A percentile compares a stretch with the other conserved stretches of the same genome.
These are phyloP conservation scores for Aspergillus homomorphus DNA, from an alignment of 495 filamentous ascomycete genomes.

Conservation along the genomic window DNA sequence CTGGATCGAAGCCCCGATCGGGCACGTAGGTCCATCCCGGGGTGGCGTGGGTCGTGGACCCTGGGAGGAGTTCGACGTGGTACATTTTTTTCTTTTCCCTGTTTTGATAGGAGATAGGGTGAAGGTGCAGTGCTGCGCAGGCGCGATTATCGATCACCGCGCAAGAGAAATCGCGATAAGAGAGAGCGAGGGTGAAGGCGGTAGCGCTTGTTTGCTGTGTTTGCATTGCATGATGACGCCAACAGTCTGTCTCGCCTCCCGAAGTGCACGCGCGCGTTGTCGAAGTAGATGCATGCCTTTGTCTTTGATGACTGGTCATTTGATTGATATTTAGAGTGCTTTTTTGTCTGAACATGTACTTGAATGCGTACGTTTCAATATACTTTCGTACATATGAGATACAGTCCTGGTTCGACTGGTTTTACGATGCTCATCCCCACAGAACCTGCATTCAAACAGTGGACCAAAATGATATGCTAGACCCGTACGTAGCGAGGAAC, in stretches of 20 bases:
- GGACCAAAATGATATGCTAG: slow-evolving; percentile 5
- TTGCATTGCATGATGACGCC: slow-evolving; percentile 23
- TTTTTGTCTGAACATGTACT: not conserved
- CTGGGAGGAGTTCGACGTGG: slow-evolving; percentile 69
- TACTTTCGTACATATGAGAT: not conserved
- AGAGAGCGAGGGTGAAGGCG: not conserved
- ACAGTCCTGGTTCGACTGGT: not conserved
- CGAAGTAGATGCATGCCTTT: too few relatives aligned
- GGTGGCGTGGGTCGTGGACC: slow-evolving; percentile 61
- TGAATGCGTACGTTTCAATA: not conserved
- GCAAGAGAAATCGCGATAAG: not conserved
- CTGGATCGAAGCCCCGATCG: slow-evolving; percentile 62
- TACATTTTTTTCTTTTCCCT: slow-evolving; percentile 48
- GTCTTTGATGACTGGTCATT: too few relatives aligned
- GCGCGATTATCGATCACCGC: not conserved
- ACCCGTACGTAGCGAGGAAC: not conserved
- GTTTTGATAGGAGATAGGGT: slow-evolving; percentile 1
- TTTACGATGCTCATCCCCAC: slow-evolving; percentile 1
- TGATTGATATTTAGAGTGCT: too few relatives aligned
- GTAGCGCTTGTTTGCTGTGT: slow-evolving; percentile 28
- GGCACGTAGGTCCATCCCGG: slow-evolving; percentile 90
- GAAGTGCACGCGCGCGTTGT: not conserved
- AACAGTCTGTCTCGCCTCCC: not conserved
- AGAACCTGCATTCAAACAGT: not conserved
- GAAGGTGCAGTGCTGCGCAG: not conserved